phyloP scores from a whole-genome alignment of 164 flowering plant species.

The Magnolia officinalis region DNA sequence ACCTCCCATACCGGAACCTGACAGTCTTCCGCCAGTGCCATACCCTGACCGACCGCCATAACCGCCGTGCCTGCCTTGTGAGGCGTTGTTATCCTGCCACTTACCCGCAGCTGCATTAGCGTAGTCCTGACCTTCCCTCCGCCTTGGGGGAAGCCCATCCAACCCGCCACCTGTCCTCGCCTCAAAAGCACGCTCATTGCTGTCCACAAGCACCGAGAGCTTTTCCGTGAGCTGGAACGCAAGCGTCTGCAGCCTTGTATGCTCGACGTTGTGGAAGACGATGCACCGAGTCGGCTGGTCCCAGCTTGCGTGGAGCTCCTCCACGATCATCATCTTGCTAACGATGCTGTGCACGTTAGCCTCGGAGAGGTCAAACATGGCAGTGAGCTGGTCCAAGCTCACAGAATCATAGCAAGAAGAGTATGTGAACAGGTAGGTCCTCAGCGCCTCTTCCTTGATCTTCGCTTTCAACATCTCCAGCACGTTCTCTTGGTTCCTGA shows the following conservation, averaged over 20 bases:
- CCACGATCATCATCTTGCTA: slow-evolving; percentile 89
- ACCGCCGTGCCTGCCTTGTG: slow-evolving; percentile 57
- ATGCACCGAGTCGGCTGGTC: slow-evolving; percentile 78
- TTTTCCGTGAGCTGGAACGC: slow-evolving; percentile 84
- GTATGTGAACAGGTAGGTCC: slow-evolving; percentile 78
- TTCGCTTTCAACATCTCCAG: slow-evolving; percentile 72
- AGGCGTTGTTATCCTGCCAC: slow-evolving; percentile 63
- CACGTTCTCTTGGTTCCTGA: slow-evolving; percentile 50
- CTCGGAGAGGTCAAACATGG: slow-evolving; percentile 78
- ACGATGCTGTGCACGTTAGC: slow-evolving; percentile 53
- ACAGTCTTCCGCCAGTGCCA: slow-evolving; percentile 37
- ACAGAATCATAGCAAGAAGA: slow-evolving; percentile 60
- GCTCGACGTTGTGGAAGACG: slow-evolving; percentile 67
- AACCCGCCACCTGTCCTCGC: slow-evolving; percentile 67
- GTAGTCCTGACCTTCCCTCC: slow-evolving; percentile 79
- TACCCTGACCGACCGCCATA: slow-evolving; percentile 43
- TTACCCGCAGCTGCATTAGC: slow-evolving; percentile 34
- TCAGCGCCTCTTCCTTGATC: slow-evolving; percentile 87
- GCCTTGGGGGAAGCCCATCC: slow-evolving; percentile 58
- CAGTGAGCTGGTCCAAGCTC: slow-evolving; percentile 67
- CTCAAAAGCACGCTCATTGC: slow-evolving; percentile 83
- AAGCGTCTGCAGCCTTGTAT: slow-evolving; percentile 67
- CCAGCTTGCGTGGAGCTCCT: slow-evolving; percentile 92
- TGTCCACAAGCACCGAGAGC: slow-evolving; percentile 70
- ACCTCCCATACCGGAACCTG: slow-evolving; percentile 24